A percentile compares a stretch with the other conserved stretches of the same genome.
These are phyloP conservation scores for Geranium rotundifolium DNA, from an alignment of 345 rosid species.

Conservation along the genomic window DNA sequence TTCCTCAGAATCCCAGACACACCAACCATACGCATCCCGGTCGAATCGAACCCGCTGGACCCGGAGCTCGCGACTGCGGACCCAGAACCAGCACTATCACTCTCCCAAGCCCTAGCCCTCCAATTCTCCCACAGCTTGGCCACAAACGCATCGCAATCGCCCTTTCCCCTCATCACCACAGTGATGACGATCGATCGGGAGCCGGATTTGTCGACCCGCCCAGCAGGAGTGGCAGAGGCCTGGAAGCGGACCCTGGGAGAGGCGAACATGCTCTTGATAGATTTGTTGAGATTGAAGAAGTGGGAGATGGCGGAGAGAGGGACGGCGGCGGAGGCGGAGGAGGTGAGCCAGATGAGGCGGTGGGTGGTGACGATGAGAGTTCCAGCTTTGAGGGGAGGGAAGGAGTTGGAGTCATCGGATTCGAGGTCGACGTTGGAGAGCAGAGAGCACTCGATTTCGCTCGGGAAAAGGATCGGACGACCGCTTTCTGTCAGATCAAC, in stretches of 20 bases:
- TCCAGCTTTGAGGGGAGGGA: constrained; percentile 44
- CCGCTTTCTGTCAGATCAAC: constrained; percentile 56
- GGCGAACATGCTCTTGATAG: constrained; percentile 68
- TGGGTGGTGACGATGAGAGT: constrained; percentile 68
- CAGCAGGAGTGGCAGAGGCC: constrained; percentile 24
- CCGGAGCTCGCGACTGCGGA: constrained; percentile 19
- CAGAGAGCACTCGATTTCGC: constrained; percentile 64
- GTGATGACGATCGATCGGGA: constrained; percentile 49
- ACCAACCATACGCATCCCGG: constrained; percentile 90
- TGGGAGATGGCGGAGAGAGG: constrained; percentile 43
- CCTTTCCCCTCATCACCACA: constrained; percentile 65
- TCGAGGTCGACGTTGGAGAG: constrained; percentile 73
- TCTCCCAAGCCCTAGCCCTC: constrained; percentile 78
- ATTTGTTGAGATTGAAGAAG: constrained; percentile 50
- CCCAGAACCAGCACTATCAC: constrained; percentile 14
- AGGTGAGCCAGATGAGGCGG: constrained; percentile 74
- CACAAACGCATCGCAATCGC: constrained; percentile 66
- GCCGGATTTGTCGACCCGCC: constrained; percentile 12
- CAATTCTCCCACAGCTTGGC: constrained; percentile 70
- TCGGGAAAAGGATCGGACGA: constrained; percentile 59
- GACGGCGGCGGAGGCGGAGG: constrained; percentile 20
- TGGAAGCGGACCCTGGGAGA: constrained; percentile 82
- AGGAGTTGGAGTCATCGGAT: constrained; percentile 38
- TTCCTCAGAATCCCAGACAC: constrained; percentile 88
- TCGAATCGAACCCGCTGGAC: constrained; percentile 51